Evolutionary conservation across 192 early-diverging fungal species (phyloP), one percentile per base, ranked within the genome.

Genomic region (Haplosporangium gracile): DNA sequence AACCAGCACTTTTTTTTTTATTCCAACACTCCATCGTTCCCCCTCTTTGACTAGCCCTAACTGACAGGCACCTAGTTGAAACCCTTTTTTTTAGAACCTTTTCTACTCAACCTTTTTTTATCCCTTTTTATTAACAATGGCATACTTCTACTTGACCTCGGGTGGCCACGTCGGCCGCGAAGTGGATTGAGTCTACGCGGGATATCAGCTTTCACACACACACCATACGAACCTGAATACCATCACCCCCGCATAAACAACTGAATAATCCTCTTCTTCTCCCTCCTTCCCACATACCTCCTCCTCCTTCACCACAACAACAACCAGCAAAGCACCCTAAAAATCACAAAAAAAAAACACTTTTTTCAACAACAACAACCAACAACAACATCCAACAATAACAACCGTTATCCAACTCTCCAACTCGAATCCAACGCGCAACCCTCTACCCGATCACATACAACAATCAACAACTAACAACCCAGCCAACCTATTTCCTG

Each of bases 141-240:
- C 84, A 74, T 86, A 86, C 76, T 86, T 86, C 68, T 86, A 86
- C 72, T 76, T 86, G 39, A 86, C 84, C 84, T 79, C 69, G 26
- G 84, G 84, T 38, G 84, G 84, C 84, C 84, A 86, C 84, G 84
- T 86, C 71, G 84, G 84, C 79, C 84, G 84, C 34, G 84, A 86
- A 65, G 84, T 86, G 70, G 84, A 86, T 80, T 81, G 78, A 86
- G 45, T 43, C 22, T 42, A 39, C 55, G 82, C 77, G 82, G 68
- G 73, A 84, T 76, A 76, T 36, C 47, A 65, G 60, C 60, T 65
- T 65, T 65, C 29, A 45, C 47, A 78, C 45, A 70, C 72, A 63
- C 69, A 29, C 39, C 34, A 18, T 29, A 76, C 53, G 45, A 72
- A 74, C 74, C 76, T 76, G 74, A 70, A 78, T 38, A 70, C 69